phyloP scores from a whole-genome alignment of 495 filamentous ascomycete species.

The Neurospora sp. region DNA sequence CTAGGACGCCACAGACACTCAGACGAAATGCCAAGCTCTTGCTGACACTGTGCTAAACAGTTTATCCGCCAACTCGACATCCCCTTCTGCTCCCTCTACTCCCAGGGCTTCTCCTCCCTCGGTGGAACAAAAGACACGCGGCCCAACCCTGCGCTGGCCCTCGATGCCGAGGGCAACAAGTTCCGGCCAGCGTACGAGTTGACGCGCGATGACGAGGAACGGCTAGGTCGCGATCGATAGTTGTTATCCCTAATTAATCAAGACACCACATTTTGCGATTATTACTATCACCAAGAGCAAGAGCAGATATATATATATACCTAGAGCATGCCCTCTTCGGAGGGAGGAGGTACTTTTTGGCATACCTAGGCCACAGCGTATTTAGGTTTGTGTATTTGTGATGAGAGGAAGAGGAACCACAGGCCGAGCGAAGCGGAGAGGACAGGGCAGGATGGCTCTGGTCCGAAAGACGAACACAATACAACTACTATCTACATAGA shows the following conservation, averaged over 20 bases:
- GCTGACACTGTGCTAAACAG: slow-evolving; percentile 21
- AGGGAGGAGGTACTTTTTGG: no score
- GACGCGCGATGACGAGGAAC: slow-evolving; percentile 72
- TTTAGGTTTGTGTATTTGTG: background rate
- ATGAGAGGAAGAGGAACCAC: background rate
- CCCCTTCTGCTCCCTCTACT: slow-evolving; percentile 77
- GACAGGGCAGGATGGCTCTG: background rate
- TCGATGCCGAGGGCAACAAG: slow-evolving; percentile 23
- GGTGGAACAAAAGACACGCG: slow-evolving; percentile 85
- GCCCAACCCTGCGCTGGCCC: slow-evolving; percentile 69
- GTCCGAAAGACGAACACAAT: background rate
- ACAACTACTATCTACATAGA: background rate
- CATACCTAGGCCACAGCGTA: no score
- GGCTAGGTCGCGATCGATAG: slow-evolving; percentile 58
- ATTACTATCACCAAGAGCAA: background rate
- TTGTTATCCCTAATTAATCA: no score
- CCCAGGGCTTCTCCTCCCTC: slow-evolving; percentile 55
- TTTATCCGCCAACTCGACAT: slow-evolving; percentile 75
- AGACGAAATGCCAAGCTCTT: background rate
- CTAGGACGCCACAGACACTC: background rate
- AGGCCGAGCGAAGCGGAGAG: background rate
- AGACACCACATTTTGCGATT: background rate
- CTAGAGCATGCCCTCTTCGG: background rate
- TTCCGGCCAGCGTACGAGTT: slow-evolving; percentile 85
- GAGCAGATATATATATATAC: background rate